Base-by-base conservation (phyloP, 2,329 filamentous ascomycete species). In the Epichloe brachyelytri region DNA sequence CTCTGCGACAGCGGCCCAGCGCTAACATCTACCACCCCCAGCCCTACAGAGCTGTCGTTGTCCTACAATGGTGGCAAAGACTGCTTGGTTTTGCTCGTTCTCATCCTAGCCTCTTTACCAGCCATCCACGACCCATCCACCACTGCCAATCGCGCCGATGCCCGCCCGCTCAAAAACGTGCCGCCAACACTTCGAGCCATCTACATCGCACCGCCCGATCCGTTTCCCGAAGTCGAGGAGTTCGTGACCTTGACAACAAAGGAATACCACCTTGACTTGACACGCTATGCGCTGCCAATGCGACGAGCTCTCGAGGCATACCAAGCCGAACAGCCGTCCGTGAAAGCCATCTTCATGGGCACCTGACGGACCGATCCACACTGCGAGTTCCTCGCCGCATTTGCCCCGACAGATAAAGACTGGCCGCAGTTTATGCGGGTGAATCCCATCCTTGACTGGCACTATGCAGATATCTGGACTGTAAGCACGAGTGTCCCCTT, bases 21-120 rank as follows among this genome's bases (percentile, higher is more conserved):
- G 30, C 30, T 50, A 46, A 37, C 34, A 33, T 40, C 2, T 40
- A 8, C 43, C 4, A 3, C 8, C 6, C 40, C 43, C 43, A 93
- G 87, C 53, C 78, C 85, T 55, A 76, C 84, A 53, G 78, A 94
- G 63, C 77, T 97, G 54, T 88, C 90, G 5, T 75, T 97, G 56
- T 95, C 91, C 51, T 98, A 96, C 71, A 98, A 98, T 61, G 93
- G 93, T 63, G 93, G 93, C 54, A 98, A 98, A 68, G 93, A 97
- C 75, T 97, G 91, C 62, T 84, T 97, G 17, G 90, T 97, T 49
- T 81, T 97, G 17, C 76, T 97, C 6, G 78, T 96, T 61, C 75
- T 97, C 57, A 88, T 95, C 63, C 82, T 97, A 58, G 83, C 85
- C 55, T 76, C 72, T 58, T 71, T 78, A 50, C 70, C 76, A 19